Conservation (phyloP, 2,329 filamentous ascomycete species). For the Alternaria tenuissima region DNA sequence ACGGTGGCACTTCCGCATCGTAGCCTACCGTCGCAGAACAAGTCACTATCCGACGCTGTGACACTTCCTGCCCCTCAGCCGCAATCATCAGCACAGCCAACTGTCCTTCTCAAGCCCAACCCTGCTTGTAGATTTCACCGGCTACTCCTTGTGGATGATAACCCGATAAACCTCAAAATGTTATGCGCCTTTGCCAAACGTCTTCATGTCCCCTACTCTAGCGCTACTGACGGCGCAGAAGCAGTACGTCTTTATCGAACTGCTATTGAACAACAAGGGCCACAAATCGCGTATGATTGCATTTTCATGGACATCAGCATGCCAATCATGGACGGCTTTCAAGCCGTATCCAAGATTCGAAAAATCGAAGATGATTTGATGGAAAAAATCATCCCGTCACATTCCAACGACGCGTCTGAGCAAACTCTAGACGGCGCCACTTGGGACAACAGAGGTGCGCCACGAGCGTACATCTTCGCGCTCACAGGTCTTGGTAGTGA, state of each 20-base stretch:
- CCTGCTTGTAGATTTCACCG: conserved; percentile 13
- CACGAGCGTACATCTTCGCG: conserved; percentile 21
- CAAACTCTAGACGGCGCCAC: neutral
- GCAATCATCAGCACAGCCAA: neutral
- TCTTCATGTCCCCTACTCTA: conserved; percentile 21
- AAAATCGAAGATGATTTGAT: conserved; percentile 24
- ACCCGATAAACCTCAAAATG: conserved; percentile 46
- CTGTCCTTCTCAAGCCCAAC: neutral
- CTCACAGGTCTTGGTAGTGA: conserved; percentile 37
- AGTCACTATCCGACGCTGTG: neutral
- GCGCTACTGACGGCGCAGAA: conserved; percentile 37
- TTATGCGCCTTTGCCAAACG: conserved; percentile 35
- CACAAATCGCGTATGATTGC: conserved; percentile 22
- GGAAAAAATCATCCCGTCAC: neutral
- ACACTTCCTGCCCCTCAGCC: neutral
- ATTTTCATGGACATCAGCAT: conserved; percentile 46
- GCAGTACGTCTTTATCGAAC: conserved; percentile 33
- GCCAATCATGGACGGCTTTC: conserved; percentile 44
- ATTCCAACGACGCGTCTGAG: neutral
- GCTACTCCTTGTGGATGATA: conserved; percentile 49
- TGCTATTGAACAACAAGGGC: neutral
- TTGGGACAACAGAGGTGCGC: neutral
- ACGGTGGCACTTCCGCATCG: neutral
- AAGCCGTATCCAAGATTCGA: conserved; percentile 35
- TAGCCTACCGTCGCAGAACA: neutral